Evolutionary conservation across 2,329 filamentous ascomycete species (phyloP), one percentile per base, ranked within the genome.

Genomic region (Neophaeococcomyces aloes): DNA sequence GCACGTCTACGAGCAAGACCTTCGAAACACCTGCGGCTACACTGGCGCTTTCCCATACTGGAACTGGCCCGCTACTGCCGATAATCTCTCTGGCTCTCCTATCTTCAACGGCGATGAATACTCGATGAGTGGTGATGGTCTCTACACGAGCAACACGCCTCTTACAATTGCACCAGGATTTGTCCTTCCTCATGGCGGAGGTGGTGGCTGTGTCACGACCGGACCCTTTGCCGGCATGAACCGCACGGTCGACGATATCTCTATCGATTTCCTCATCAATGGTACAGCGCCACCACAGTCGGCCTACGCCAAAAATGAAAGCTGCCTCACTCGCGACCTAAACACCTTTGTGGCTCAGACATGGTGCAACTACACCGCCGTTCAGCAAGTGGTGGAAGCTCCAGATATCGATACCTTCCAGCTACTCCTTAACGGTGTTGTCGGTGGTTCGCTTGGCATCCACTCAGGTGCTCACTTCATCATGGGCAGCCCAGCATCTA

Each of bases 1-100:
- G 33, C 61, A 57, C 42, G 54, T 63, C 13, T 70, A 65, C 45
- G 68, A 71, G 48, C 54, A 63, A 45, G 64, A 63, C 19, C 58
- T 71, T 3, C 56, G 60, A 34, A 53, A 65, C 2, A 61, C 67
- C 41, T 71, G 69, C 44, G 63, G 64, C 14, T 71, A 70, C 50
- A 60, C 51, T 2, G 68, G 67, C 11, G 57, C 59, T 4, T 62
- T 68, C 42, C 66, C 67, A n/a, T 68, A 66, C 54, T 65, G 62
- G 62, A 59, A 61, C 45, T 63, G 59, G 60, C 54, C 56, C 33
- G 57, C 60, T 25, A 63, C 57, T 18, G 57, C 55, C 7, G 49
- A 56, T 33, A 55, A 62, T 41, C 57, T 57, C 2, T 25, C 48
- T 7, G 53, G 52, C 41, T 61, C 56, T 7, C 56, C 57, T 7